Base-by-base conservation (phyloP, 2,329 filamentous ascomycete genomes). In the Penicillium crustosum region DNA sequence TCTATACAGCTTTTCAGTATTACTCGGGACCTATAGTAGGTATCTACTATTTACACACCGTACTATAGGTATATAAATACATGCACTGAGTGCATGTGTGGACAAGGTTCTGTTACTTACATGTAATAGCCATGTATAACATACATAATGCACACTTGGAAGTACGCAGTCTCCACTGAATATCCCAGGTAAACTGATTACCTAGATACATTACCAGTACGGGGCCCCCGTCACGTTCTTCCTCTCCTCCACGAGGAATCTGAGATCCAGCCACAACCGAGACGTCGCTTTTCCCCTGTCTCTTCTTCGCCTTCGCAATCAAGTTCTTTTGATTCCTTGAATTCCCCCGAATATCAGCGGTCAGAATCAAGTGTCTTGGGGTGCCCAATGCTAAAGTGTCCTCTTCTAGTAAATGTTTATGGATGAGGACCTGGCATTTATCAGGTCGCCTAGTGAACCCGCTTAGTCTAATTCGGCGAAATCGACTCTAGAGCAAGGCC, bases 241-340 rank as follows among this genome's bases (percentile, higher is more conserved):
- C 58, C 54, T 52, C 60, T 63, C 62, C 61, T 63, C 64, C 61
- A 62, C 58, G 64, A 61, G 65, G 66, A 64, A 64, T 66, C 59
- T 53, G 55, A 49, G 43, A 49, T 57, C 67, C 66, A 69, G 66
- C 67, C 66, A 65, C 57, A 53, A 51, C 45, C 27, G 15, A 52
- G 39, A 52, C 41, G n/a, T 35, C 56, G 53, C 61, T 54, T 58
- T 55, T 43, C 27, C 53, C 47, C 23, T 39, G 38, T 51, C 44
- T 53, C 45, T 43, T 38, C 27, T 42, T 35, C 19, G 25, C 23
- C 12, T 23, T 19, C 4, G 8, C 44, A 52, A 50, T 27, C 31
- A 15, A 44, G 8, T 8, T 38, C 23, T n/a, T 36, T 29, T 35
- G 21, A 44, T 25, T n/a, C 10, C 15, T 43, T 35, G 17, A 17